Percentiles rank a stretch among this genome's conserved stretches.
phyloP scores from a whole-genome alignment of 805 yeast genomes.

The Millerozyma miso region DNA sequence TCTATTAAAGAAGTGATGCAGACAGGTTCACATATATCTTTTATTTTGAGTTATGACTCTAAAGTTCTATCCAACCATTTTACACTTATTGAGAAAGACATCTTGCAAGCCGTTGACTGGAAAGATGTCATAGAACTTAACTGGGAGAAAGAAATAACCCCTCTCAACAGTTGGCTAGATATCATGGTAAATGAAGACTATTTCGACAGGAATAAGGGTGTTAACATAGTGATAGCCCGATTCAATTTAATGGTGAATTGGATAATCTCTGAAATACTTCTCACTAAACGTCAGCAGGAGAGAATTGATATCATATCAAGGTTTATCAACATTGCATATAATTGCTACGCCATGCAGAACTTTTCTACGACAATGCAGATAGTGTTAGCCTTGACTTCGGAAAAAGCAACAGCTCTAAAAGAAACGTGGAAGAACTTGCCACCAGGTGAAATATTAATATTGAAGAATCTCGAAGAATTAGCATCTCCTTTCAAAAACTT shows the following conservation, averaged over 20 bases:
- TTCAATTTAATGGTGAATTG: constrained; percentile 88
- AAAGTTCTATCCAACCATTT: constrained; percentile 69
- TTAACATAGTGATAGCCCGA: constrained; percentile 75
- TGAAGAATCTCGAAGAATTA: constrained; percentile 64
- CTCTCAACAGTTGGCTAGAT: constrained; percentile 81
- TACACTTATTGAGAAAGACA: constrained; percentile 82
- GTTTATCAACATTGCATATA: constrained; percentile 80
- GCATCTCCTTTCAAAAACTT: constrained; percentile 77
- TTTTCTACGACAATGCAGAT: constrained; percentile 86
- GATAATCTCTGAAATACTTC: constrained; percentile 82
- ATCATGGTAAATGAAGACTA: constrained; percentile 54
- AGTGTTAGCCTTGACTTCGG: constrained; percentile 72
- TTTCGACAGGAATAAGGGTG: constrained; percentile 55
- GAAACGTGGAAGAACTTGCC: constrained; percentile 73
- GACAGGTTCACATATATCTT: constrained; percentile 67
- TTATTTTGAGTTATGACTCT: constrained; percentile 70
- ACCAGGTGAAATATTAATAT: constrained; percentile 64
- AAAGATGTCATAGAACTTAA: constrained; percentile 73
- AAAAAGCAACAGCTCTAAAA: constrained; percentile 51
- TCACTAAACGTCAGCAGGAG: constrained; percentile 58
- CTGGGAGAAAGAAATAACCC: constrained; percentile 64
- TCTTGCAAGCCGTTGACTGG: constrained; percentile 87
- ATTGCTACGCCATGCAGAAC: constrained; percentile 70
- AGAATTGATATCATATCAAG: constrained; percentile 72
- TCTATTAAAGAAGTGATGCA: constrained; percentile 40